Evolutionary conservation across 2,329 filamentous ascomycete species (phyloP), one percentile per base, ranked within the genome.

Genomic region (Tolypocladium endophyticum): DNA sequence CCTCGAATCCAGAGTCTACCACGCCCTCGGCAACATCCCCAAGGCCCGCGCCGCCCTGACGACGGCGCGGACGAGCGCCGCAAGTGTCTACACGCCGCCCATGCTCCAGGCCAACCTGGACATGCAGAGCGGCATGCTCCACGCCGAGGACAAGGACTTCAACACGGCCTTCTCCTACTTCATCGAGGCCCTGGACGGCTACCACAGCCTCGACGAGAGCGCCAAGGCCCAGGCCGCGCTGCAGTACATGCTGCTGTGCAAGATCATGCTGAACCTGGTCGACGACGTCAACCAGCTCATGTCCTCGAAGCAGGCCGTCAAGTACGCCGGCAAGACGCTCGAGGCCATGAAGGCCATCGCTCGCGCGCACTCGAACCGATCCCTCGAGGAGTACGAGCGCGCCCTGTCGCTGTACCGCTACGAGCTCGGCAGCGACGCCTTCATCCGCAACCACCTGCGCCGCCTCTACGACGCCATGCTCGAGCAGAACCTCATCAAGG

Each of bases 261-360:
- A 99, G 81, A 94, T 99, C 75, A 99, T 99, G 95, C 83, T 99
- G 67, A 99, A 99, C 77, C 82, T 95, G 47, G 91, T 87, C 65
- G 92, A 97, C 79, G 95, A 99, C 74, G 93, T 99, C 73, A 96
- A 93, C 77, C 86, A 89, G 71, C 85, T 99, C 66, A 91, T 99
- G 86, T 86, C 89, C 36, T 95, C 91, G 59, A 99, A 99, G 83
- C 92, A 97, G 75, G 94, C 95, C 45, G 86, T 95, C 71, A 94
- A 95, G 77, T 97, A 99, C 72, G 92, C 92, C 38, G 92, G 93
- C 68, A 91, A 93, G 77, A 94, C 91, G 72, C 86, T 99, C 64
- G 94, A 99, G 76, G 94, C 94, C 61, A 99, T 99, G 94, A 99
- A 99, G 80, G 92, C 95, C 36, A 93, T 99, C 63, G 94, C 93